Evolutionary conservation across 495 filamentous ascomycete species (phyloP).

Genomic region (Podospora pseudoanserina): DNA sequence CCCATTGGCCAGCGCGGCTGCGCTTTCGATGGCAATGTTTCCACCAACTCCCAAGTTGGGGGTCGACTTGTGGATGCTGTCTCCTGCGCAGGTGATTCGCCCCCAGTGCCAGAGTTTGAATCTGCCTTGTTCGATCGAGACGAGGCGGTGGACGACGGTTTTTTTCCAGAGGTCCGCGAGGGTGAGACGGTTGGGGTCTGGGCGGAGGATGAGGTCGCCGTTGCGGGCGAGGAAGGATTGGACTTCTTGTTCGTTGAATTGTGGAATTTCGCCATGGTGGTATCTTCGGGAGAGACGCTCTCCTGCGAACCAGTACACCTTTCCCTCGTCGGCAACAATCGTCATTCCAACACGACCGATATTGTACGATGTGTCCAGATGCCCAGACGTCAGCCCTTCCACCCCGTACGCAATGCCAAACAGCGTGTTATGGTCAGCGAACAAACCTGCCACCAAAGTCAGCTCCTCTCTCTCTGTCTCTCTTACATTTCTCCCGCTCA

Average conservation of each 20-base stretch:
- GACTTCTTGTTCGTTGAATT: constrained; percentile 36
- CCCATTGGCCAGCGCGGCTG: constrained; percentile 19
- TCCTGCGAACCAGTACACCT: constrained; percentile 39
- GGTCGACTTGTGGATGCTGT: constrained; percentile 49
- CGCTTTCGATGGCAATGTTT: constrained; percentile 26
- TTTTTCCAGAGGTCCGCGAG: constrained; percentile 35
- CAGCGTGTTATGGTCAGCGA: constrained; percentile 34
- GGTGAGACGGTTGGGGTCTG: constrained; percentile 16
- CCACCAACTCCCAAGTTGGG: constrained; percentile 32
- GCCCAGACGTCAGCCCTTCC: constrained; percentile 17
- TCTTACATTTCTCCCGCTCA: too few relatives aligned
- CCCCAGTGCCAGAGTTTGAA: constrained; percentile 43
- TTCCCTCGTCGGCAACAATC: constrained; percentile 24
- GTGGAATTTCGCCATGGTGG: constrained; percentile 16
- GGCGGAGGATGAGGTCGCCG: constrained; percentile 27
- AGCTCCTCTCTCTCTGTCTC: not conserved
- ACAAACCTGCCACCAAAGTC: constrained; percentile 10
- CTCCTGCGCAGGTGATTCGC: constrained; percentile 49
- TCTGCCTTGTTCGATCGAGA: constrained; percentile 41
- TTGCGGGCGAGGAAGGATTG: constrained; percentile 31
- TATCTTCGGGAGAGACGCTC: constrained; percentile 14
- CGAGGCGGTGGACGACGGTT: constrained; percentile 17
- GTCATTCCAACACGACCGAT: constrained; percentile 23
- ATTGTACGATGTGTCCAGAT: constrained; percentile 23
- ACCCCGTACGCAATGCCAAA: constrained; percentile 32